Percentiles rank a stretch among this genome's conserved stretches.
Conservation (phyloP, 2,329 filamentous ascomycete species). For the Trichoderma brevicompactum region DNA sequence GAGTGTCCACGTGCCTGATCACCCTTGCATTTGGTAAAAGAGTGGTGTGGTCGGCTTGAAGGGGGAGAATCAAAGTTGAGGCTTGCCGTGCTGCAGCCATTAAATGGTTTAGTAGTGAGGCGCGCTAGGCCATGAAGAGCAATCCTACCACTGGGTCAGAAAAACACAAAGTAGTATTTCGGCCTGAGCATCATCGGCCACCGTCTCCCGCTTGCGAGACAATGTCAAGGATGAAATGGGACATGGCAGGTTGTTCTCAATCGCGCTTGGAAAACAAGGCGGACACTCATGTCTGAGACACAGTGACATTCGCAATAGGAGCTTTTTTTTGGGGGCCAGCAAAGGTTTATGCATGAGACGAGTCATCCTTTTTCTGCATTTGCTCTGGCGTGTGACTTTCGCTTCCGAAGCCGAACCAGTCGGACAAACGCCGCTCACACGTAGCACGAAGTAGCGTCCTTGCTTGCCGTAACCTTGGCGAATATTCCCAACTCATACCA, state of each 20-base stretch:
- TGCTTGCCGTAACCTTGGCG: slow-evolving; percentile 6
- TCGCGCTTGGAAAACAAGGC: slow-evolving; percentile 13
- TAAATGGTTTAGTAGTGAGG: slow-evolving; percentile 13
- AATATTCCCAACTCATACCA: slow-evolving; percentile 3
- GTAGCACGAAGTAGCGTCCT: slow-evolving; percentile 14
- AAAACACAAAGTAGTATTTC: not conserved
- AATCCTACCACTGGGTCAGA: slow-evolving; percentile 9
- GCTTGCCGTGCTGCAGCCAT: slow-evolving; percentile 11
- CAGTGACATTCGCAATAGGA: slow-evolving; percentile 1
- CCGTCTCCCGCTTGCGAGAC: slow-evolving; percentile 13
- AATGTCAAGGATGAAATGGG: not conserved
- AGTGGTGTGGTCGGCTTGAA: slow-evolving; percentile 12
- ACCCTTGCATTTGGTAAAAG: slow-evolving; percentile 15
- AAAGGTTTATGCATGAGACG: slow-evolving; percentile 13
- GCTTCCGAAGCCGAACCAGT: slow-evolving; percentile 11
- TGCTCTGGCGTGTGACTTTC: slow-evolving; percentile 10
- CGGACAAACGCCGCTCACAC: slow-evolving; percentile 19
- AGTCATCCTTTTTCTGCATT: slow-evolving; percentile 1
- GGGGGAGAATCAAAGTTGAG: slow-evolving; percentile 11
- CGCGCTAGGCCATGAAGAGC: slow-evolving; percentile 22
- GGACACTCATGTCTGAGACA: slow-evolving; percentile 8
- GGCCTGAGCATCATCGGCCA: not conserved
- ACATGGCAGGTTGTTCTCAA: not conserved
- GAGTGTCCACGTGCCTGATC: slow-evolving; percentile 28
- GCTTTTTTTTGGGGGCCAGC: slow-evolving; percentile 13